These are phyloP conservation scores for Neofusicoccum ribis DNA, from an alignment of 2,329 filamentous ascomycete species.

Conservation along the genomic window DNA sequence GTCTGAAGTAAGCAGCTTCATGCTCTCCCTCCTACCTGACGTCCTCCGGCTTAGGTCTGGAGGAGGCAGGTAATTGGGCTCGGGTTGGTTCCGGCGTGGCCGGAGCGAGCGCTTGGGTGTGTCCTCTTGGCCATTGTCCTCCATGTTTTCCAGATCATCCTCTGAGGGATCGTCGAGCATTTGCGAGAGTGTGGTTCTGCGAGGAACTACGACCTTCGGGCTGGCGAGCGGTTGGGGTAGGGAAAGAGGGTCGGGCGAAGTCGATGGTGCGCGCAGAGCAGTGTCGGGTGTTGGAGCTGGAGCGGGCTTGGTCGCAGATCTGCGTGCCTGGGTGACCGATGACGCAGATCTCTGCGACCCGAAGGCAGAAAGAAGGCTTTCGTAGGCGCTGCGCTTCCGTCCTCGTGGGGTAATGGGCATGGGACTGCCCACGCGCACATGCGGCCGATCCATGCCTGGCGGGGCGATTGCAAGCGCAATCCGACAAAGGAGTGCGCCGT, in stretches of 20 bases:
- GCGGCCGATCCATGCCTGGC: constrained; percentile 26
- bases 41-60: no score
- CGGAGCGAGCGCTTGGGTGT: background rate
- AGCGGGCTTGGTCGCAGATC: background rate
- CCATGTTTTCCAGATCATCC: background rate
- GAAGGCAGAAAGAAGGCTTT: constrained; percentile 20
- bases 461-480: background rate
- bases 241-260: background rate
- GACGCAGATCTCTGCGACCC: constrained; percentile 31
- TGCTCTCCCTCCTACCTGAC: constrained; percentile 1
- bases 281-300: background rate
- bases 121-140: background rate
- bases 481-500: background rate
- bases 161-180: background rate
- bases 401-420: background rate
- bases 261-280: background rate
- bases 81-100: background rate
- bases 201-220: background rate
- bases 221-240: background rate
- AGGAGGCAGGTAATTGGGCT: background rate
- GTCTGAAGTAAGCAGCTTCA: constrained; percentile 35
- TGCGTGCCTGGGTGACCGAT: constrained; percentile 31
- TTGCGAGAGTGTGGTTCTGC: background rate
- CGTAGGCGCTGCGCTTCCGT: background rate
- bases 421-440: background rate